Percentiles rank a stretch among this genome's conserved stretches.
Evolutionary conservation across 2,329 filamentous ascomycete genomes (phyloP).

Genomic region (Cyphellophora attinorum): DNA sequence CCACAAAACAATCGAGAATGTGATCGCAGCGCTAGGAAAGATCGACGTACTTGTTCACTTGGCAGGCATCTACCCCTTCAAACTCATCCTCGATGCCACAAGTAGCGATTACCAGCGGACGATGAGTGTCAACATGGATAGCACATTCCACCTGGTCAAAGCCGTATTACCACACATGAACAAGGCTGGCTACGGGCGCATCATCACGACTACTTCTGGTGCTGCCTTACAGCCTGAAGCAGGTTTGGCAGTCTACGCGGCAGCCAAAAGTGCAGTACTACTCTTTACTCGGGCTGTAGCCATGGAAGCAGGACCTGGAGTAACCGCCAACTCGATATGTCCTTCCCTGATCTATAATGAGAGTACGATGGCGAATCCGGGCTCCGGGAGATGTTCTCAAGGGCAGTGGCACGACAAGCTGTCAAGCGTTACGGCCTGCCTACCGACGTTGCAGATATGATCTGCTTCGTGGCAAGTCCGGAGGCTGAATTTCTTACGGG

Average conservation of each 20-base stretch:
- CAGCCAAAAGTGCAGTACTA: slow-evolving; percentile 30
- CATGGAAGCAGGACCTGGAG: slow-evolving; percentile 28
- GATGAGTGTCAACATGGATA: slow-evolving; percentile 36
- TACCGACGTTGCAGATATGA: slow-evolving; percentile 38
- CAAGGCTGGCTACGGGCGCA: slow-evolving; percentile 22
- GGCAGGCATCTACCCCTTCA: slow-evolving; percentile 5
- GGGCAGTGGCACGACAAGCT: slow-evolving; percentile 1
- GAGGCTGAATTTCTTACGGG: slow-evolving; percentile 39
- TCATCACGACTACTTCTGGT: slow-evolving; percentile 33
- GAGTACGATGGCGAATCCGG: slow-evolving; percentile 34
- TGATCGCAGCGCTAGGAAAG: slow-evolving; percentile 3
- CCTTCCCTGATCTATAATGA: slow-evolving; percentile 39
- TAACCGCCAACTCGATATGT: slow-evolving; percentile 41
- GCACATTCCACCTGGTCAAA: slow-evolving; percentile 34
- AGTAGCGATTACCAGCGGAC: slow-evolving; percentile 33
- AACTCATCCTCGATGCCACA: slow-evolving; percentile 23
- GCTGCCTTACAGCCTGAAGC: slow-evolving; percentile 28
- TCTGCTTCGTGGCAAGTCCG: slow-evolving; percentile 37
- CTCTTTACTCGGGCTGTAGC: slow-evolving; percentile 30
- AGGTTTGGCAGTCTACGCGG: slow-evolving; percentile 25
- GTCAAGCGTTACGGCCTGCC: slow-evolving; percentile 6
- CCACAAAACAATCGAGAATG: slow-evolving; percentile 30
- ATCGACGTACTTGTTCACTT: slow-evolving; percentile 11
- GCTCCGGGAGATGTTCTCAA: slow-evolving; percentile 21
- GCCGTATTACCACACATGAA: slow-evolving; percentile 23